Conservation (phyloP, 345 rosid species). For the Salix brachista region DNA sequence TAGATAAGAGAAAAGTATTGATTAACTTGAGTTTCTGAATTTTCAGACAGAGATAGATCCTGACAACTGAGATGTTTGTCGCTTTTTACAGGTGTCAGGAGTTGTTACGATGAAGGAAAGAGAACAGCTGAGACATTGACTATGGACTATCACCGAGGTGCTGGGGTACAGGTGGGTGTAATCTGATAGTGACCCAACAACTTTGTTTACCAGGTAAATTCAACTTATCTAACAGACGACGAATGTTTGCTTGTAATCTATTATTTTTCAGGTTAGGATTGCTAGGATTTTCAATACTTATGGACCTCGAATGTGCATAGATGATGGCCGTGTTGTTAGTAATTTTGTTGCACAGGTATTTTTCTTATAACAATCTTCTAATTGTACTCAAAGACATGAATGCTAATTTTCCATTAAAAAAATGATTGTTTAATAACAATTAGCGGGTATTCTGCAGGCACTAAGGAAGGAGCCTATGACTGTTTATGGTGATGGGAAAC, state of each 20-base stretch:
- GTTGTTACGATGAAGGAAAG: slow-evolving; percentile 99
- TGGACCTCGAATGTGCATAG: slow-evolving; percentile 98
- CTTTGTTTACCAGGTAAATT: background rate
- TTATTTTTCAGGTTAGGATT: slow-evolving; percentile 68
- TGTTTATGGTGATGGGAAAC: slow-evolving; percentile 98
- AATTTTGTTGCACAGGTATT: slow-evolving; percentile 98
- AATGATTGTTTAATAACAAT: background rate
- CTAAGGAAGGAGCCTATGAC: slow-evolving; percentile 94
- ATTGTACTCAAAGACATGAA: background rate
- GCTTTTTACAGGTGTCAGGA: slow-evolving; percentile 77
- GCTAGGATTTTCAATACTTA: slow-evolving; percentile 94
- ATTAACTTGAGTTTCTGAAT: background rate
- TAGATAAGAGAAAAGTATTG: background rate
- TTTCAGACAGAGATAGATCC: background rate
- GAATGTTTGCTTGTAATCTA: background rate
- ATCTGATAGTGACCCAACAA: background rate
- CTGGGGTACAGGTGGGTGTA: slow-evolving; percentile 66
- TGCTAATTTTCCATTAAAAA: background rate
- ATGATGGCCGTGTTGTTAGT: slow-evolving; percentile 98
- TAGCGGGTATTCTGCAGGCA: slow-evolving; percentile 50
- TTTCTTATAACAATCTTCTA: slow-evolving; percentile 4
- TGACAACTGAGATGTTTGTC: background rate
- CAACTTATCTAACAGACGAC: background rate
- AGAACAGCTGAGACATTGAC: slow-evolving; percentile 95
- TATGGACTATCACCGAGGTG: slow-evolving; percentile 97